Conservation (phyloP, 805 yeast genomes). For the Ogataea nakhonphanomensis region DNA sequence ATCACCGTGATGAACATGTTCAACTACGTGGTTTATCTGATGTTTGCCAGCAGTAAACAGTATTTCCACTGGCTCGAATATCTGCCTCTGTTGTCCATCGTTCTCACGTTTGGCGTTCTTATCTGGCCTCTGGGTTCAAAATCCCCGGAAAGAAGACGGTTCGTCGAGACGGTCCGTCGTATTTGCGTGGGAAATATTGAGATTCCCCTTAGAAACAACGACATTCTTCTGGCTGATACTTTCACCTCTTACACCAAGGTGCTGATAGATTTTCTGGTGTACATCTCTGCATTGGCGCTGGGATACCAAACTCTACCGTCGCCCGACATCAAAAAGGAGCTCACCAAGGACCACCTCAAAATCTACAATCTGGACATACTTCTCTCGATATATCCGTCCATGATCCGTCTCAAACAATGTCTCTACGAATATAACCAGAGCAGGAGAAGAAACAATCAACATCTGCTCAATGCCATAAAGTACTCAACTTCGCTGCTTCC, state of each 20-base stretch:
- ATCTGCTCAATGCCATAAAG: slow-evolving; percentile 70
- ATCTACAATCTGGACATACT: slow-evolving; percentile 31
- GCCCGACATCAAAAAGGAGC: slow-evolving; percentile 21
- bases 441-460: slow-evolving; percentile 43
- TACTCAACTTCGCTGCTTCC: slow-evolving; percentile 64
- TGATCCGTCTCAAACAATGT: slow-evolving; percentile 83
- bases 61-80: slow-evolving; percentile 30
- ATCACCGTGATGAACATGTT: slow-evolving; percentile 25
- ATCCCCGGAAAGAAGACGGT: slow-evolving; percentile 39
- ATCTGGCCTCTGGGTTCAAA: slow-evolving; percentile 32
- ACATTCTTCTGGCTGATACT: slow-evolving; percentile 79
- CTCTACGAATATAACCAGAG: slow-evolving; percentile 58
- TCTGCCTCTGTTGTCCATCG: slow-evolving; percentile 39
- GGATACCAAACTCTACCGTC: slow-evolving; percentile 36
- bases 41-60: slow-evolving; percentile 22
- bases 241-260: slow-evolving; percentile 79
- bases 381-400: slow-evolving; percentile 50
- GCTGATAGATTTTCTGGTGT: slow-evolving; percentile 64
- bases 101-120: slow-evolving; percentile 32
- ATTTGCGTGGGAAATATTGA: slow-evolving; percentile 60
- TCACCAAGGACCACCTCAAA: slow-evolving; percentile 30
- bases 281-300: slow-evolving; percentile 43
- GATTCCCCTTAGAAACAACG: slow-evolving; percentile 61
- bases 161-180: slow-evolving; percentile 49
- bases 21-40: slow-evolving; percentile 29